Conservation (phyloP, 257 asterid genomes). For the Solanum sparsipilum region DNA sequence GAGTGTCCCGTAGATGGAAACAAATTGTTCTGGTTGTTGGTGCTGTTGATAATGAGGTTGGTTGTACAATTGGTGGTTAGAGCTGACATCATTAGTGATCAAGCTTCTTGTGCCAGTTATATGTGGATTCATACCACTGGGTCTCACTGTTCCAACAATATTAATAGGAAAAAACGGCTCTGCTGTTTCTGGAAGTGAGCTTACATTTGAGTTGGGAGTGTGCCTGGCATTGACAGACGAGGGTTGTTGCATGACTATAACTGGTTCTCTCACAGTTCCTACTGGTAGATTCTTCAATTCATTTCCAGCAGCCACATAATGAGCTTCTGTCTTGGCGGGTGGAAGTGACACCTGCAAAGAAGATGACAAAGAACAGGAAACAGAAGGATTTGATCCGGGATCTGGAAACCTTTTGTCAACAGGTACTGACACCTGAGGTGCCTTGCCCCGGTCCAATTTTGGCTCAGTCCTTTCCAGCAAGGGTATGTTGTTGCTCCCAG, state of each 20-base stretch:
- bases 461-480: slow-evolving; percentile 44
- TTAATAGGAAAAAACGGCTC: slow-evolving; percentile 26
- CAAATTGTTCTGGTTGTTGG: slow-evolving; percentile 19
- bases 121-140: slow-evolving; percentile 28
- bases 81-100: slow-evolving; percentile 11
- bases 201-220: slow-evolving; percentile 23
- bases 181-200: slow-evolving; percentile 37
- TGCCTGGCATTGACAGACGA: slow-evolving; percentile 25
- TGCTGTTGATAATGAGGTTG: slow-evolving; percentile 36
- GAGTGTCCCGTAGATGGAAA: slow-evolving; percentile 22
- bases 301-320: slow-evolving; percentile 22
- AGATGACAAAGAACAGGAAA: slow-evolving; percentile 29
- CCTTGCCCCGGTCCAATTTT: slow-evolving; percentile 56
- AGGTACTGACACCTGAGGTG: slow-evolving; percentile 36
- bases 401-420: slow-evolving; percentile 56
- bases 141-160: slow-evolving; percentile 20
- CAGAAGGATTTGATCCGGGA: slow-evolving; percentile 30
- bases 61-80: slow-evolving; percentile 30
- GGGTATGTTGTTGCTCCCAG: slow-evolving; percentile 42
- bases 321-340: slow-evolving; percentile 32
- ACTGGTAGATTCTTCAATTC: slow-evolving; percentile 52
- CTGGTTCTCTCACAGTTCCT: slow-evolving; percentile 61
- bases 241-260: slow-evolving; percentile 47
- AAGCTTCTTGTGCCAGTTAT: slow-evolving; percentile 28
- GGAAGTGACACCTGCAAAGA: slow-evolving; percentile 39